These are phyloP conservation scores for Symbiodinium natans DNA, from an alignment of 73 alveolate species.

Conservation along the genomic window DNA sequence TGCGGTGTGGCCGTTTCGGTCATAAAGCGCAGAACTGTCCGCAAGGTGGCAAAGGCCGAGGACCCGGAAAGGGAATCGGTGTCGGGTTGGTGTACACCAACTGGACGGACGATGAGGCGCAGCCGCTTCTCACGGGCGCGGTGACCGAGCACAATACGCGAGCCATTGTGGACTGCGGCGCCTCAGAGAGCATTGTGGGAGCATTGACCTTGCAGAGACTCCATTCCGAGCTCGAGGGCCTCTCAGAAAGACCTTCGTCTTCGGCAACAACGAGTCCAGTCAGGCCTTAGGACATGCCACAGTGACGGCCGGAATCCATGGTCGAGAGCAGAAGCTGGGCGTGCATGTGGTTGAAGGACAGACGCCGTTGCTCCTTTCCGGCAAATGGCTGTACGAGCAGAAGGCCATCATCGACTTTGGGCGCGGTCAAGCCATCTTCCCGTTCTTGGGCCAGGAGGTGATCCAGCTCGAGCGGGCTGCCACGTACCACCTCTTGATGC, in stretches of 20 bases:
- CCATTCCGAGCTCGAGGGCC: background rate
- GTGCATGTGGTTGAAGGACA: constrained; percentile 14
- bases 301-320: background rate
- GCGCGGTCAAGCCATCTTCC: background rate
- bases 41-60: no score
- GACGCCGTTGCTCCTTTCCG: background rate
- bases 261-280: constrained; percentile 29
- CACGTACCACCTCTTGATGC: background rate
- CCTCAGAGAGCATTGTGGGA: constrained; percentile 1
- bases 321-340: background rate
- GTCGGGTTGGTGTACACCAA: background rate
- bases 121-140: no score
- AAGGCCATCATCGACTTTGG: background rate
- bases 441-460: background rate
- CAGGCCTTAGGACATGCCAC: background rate
- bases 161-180: constrained; percentile 22
- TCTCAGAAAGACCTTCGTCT: background rate
- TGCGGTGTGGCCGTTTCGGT: no score
- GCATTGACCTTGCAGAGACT: no score
- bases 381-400: background rate
- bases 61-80: background rate
- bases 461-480: background rate
- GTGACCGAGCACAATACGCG: background rate
- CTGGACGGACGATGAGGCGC: background rate
- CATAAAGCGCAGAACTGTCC: no score